These are phyloP conservation scores for Schrenkiella parvula DNA, from an alignment of 345 rosid species.

Conservation along the genomic window DNA sequence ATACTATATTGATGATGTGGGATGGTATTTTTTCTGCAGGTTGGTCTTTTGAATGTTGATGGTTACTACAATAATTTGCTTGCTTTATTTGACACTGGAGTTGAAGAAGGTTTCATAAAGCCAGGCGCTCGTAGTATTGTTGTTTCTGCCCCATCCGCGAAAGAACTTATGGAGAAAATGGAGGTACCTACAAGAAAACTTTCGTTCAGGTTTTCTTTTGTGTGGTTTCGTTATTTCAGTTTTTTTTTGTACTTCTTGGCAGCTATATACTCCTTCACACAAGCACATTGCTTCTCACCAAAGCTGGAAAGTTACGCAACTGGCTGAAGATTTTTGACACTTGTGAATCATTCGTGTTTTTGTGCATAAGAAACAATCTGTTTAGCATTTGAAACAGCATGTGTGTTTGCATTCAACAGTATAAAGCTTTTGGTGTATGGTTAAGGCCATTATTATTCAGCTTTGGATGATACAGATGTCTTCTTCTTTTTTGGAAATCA, in stretches of 20 bases:
- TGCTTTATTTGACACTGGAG: slow-evolving; percentile 81
- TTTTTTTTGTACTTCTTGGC: slow-evolving; percentile 20
- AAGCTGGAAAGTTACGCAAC: slow-evolving; percentile 58
- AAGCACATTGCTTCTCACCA: slow-evolving; percentile 65
- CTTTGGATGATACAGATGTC: background rate
- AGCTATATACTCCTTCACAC: slow-evolving; percentile 63
- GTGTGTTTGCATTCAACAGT: slow-evolving; percentile 9
- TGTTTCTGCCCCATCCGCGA: slow-evolving; percentile 82
- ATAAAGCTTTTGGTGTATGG: slow-evolving; percentile 19
- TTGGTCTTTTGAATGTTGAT: slow-evolving; percentile 90
- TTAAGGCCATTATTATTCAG: slow-evolving; percentile 5
- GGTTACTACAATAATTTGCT: slow-evolving; percentile 85
- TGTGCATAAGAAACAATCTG: background rate
- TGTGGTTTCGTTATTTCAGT: background rate
- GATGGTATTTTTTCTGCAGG: slow-evolving; percentile 44
- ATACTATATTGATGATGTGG: background rate
- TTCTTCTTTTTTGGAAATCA: background rate
- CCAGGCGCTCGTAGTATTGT: slow-evolving; percentile 75
- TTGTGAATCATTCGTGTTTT: background rate
- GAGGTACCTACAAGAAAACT: slow-evolving; percentile 58
- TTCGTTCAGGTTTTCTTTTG: background rate
- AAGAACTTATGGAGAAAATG: slow-evolving; percentile 81
- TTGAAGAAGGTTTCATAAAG: slow-evolving; percentile 91
- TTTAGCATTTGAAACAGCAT: background rate
- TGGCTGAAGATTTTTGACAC: background rate